Conservation (phyloP, 192 early-diverging fungal species). For the Phlyctochytrium planicorne region DNA sequence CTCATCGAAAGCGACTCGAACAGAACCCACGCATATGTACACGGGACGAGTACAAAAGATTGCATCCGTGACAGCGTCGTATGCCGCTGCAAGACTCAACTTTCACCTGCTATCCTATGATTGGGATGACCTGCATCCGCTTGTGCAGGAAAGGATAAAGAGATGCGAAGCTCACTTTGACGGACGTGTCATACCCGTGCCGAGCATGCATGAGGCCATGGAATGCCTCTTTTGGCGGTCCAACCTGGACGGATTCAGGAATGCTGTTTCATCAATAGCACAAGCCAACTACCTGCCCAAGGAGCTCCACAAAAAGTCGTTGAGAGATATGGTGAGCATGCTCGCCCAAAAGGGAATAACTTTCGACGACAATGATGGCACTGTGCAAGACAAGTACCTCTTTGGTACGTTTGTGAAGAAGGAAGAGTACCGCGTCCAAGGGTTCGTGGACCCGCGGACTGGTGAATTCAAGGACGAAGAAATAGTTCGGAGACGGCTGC, state of each 20-base stretch:
- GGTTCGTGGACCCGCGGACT: constrained; percentile 31
- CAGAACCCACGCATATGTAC: constrained; percentile 38
- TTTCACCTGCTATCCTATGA: constrained; percentile 36
- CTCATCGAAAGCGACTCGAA: background rate
- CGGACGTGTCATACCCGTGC: constrained; percentile 41
- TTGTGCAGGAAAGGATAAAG: constrained; percentile 28
- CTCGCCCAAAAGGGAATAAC: constrained; percentile 23
- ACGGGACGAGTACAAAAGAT: constrained; percentile 52
- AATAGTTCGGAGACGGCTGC: constrained; percentile 33
- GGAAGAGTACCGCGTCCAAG: constrained; percentile 37
- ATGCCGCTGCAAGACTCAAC: constrained; percentile 51
- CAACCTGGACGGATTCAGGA: constrained; percentile 56
- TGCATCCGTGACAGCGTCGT: constrained; percentile 43
- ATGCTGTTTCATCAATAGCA: constrained; percentile 40
- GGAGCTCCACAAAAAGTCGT: constrained; percentile 35
- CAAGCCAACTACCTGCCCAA: constrained; percentile 31
- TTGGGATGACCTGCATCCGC: constrained; percentile 19
- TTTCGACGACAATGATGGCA: constrained; percentile 25
- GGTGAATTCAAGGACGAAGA: constrained; percentile 14
- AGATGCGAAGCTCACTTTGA: constrained; percentile 47
- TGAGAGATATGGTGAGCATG: constrained; percentile 36
- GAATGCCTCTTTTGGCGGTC: constrained; percentile 56
- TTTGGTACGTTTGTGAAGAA: constrained; percentile 59
- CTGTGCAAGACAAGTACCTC: constrained; percentile 28
- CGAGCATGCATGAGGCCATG: constrained; percentile 24